phyloP scores from a whole-genome alignment of 371 early-diverging fungal genomes.

The Apophysomyces variabilis region DNA sequence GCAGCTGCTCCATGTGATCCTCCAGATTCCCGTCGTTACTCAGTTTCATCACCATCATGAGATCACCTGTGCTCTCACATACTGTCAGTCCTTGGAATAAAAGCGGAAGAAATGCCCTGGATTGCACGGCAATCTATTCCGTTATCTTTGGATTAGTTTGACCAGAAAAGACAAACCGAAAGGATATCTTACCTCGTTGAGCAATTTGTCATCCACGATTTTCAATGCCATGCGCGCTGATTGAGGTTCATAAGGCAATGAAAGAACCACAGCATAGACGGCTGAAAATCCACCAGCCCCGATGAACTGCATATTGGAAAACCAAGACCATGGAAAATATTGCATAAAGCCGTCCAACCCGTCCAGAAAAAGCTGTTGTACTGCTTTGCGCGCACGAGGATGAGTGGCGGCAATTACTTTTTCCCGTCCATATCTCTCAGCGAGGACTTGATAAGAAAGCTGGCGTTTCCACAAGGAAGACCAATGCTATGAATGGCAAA shows the following conservation, averaged over 20 bases:
- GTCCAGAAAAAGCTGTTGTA: slow-evolving; percentile 40
- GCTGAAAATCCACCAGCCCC: slow-evolving; percentile 57
- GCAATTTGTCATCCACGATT: slow-evolving; percentile 50
- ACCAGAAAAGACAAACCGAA: neutral
- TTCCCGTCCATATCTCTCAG: slow-evolving; percentile 39
- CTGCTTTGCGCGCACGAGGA: slow-evolving; percentile 44
- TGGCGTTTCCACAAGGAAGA: slow-evolving; percentile 48
- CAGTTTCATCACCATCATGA: slow-evolving; percentile 58
- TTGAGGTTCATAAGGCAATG: slow-evolving; percentile 41
- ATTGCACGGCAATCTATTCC: slow-evolving; percentile 48
- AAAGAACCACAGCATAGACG: slow-evolving; percentile 44
- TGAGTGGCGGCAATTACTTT: slow-evolving; percentile 33
- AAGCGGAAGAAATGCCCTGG: slow-evolving; percentile 49
- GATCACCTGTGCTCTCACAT: slow-evolving; percentile 53
- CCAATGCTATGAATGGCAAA: slow-evolving; percentile 37
- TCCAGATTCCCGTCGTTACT: slow-evolving; percentile 53
- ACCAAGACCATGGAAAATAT: slow-evolving; percentile 56
- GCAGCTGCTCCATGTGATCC: slow-evolving; percentile 50
- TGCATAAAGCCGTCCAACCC: slow-evolving; percentile 48
- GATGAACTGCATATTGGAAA: slow-evolving; percentile 53
- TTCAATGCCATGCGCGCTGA: slow-evolving; percentile 46
- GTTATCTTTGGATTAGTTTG: neutral
- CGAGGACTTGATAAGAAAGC: slow-evolving; percentile 38
- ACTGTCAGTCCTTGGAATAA: slow-evolving; percentile 53
- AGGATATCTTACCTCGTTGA: slow-evolving; percentile 41